Evolutionary conservation across 2,329 filamentous ascomycete genomes (phyloP), one percentile per base, ranked within the genome.

Genomic region (Torrubiella hemipterigena): DNA sequence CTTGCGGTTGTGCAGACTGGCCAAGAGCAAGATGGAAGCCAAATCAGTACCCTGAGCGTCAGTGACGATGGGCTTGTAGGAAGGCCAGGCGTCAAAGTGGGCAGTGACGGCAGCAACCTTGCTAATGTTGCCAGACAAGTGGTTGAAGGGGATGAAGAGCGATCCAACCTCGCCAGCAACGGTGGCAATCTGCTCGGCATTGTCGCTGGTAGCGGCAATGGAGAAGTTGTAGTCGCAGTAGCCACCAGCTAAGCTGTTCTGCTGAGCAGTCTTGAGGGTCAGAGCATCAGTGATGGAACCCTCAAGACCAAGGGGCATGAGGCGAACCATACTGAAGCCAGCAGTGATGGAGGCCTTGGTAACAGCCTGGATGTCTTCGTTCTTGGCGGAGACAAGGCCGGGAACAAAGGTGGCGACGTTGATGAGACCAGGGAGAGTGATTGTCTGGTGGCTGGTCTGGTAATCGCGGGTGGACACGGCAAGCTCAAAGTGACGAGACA

Each of bases 401-500:
- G 81, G 81, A 30, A 87, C 79, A 43, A 87, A 87, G 11, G 81
- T 75, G n/a, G 79, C 77, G 39, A 86, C 67, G 49, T 86, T 87
- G 58, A 87, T 73, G 35, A 87, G 58, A 3, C 81, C 81, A 20
- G 82, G 81, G 22, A 87, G 68, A 26, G 77, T 66, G 27, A 84
- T 61, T 4, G 79, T 82, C 42, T 76, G 72, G 54, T 87, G 81
- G 59, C 91, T 95, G 28, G 85, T 89, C 63, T 94, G 86, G 59
- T 80, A 93, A 59, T 98, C 91, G 34, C 87, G 76, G 42, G 77
- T 79, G 50, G 76, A 74, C 35, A 98, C 76, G 22, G 83, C 77
- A 32, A 98, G 69, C 43, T 87, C 77, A 51, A 85, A 94, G 54
- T 93, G 81, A 36, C 89, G 78, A 34, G 86, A 78, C 42, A 98